Evolutionary conservation across 176 grass and related monocot genomes (phyloP), one percentile per base, ranked within the genome.

Genomic region (Melocanna baccifera): DNA sequence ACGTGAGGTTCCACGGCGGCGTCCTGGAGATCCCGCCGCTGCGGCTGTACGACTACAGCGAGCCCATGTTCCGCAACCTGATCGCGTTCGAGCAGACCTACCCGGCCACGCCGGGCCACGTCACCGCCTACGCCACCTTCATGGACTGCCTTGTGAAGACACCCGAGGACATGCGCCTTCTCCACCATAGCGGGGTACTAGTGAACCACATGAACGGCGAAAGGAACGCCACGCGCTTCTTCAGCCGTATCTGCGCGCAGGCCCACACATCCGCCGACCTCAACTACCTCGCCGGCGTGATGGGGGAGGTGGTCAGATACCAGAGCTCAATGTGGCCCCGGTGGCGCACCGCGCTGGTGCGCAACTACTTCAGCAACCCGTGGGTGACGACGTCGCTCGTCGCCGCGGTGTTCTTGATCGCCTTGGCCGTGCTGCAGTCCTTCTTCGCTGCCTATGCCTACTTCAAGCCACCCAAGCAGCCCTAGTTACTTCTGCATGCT

Each of bases 81-180:
- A 62, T 86, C 37, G 83, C 91, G 0, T 87, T 92, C 22, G 87
- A 89, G 61, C 91, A 92, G 69, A 86, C 79, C 41, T 62, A 55
- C 37, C 26, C 71, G 0, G 1, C 5, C 29, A 71, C 65, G 1
- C 2, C 12, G 0, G 34, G 34, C 0, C 5, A 64, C 1, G 39
- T 94, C 13, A 86, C 92, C 0, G 51, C 58, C 62, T 91, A 87
- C 12, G 67, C 88, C 23, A 9, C 55, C 2, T 55, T 92, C 43
- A 81, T 88, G 84, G 78, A 92, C 47, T 72, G 84, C 45, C 29
- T 94, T 9, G 1, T 94, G 1, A 56, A 47, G 5, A n/a, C n/a
- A n/a, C n/a, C n/a, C n/a, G n/a, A n/a, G n/a, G n/a, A n/a, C n/a
- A n/a, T n/a, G n/a, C n/a, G n/a, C n/a, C n/a, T n/a, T n/a, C n/a